phyloP scores from a whole-genome alignment of 306 rosid species.

The Cucumis cinereus region DNA sequence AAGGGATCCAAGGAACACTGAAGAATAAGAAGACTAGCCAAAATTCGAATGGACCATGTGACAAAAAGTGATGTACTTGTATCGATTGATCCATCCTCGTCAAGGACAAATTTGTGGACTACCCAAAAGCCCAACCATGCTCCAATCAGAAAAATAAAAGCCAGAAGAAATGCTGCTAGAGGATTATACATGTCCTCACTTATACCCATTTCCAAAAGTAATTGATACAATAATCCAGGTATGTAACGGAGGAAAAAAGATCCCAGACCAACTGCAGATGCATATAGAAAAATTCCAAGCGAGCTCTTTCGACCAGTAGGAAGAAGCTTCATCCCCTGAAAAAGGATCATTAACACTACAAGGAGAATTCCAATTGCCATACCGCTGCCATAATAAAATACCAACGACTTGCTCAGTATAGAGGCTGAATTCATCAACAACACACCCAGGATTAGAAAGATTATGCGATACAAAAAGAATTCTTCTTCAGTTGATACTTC shows the following conservation, averaged over 20 bases:
- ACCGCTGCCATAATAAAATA: conserved; percentile 70
- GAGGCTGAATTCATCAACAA: conserved; percentile 61
- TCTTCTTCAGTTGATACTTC: conserved; percentile 75
- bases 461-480: conserved; percentile 42
- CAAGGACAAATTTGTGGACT: conserved; percentile 59
- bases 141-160: conserved; percentile 62
- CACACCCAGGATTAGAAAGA: conserved; percentile 45
- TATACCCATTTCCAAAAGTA: conserved; percentile 60
- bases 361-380: conserved; percentile 76
- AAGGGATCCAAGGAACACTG: conserved; percentile 78
- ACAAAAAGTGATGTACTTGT: conserved; percentile 60
- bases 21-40: conserved; percentile 53
- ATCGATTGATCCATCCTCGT: conserved; percentile 82
- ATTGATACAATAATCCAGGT: conserved; percentile 49
- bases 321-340: conserved; percentile 95
- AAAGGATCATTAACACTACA: conserved; percentile 70
- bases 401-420: conserved; percentile 50
- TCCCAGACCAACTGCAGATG: conserved; percentile 74
- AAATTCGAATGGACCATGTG: conserved; percentile 60
- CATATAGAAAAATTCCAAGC: conserved; percentile 57
- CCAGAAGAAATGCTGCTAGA: conserved; percentile 67
- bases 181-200: conserved; percentile 87
- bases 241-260: conserved; percentile 62
- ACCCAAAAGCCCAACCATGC: conserved; percentile 98
- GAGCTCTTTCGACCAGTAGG: conserved; percentile 89